Percentiles rank a stretch among this genome's conserved stretches.
Evolutionary conservation across 2,329 filamentous ascomycete genomes (phyloP).

Genomic region (Penicillium psychrosexuale): DNA sequence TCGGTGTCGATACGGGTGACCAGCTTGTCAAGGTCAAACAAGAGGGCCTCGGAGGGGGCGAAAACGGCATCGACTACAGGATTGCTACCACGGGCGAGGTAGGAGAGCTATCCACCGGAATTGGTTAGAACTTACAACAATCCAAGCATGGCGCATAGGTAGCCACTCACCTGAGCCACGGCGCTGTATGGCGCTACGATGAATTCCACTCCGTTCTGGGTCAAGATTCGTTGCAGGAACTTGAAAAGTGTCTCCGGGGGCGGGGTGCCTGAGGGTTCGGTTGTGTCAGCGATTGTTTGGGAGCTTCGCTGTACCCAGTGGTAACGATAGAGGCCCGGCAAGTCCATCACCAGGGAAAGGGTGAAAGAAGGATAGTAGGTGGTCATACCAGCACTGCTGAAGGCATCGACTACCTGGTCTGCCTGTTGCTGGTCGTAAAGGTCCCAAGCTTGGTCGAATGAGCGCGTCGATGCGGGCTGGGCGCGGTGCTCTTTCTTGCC

Average conservation of each 20-base stretch:
- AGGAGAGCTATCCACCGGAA: slow-evolving; percentile 56
- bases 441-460: slow-evolving; percentile 78
- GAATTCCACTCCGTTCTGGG: slow-evolving; percentile 67
- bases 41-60: slow-evolving; percentile 77
- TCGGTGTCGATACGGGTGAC: slow-evolving; percentile 60
- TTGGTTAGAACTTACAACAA: slow-evolving; percentile 1
- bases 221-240: slow-evolving; percentile 71
- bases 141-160: not conserved
- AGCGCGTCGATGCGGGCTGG: slow-evolving; percentile 61
- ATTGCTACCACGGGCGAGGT: slow-evolving; percentile 68
- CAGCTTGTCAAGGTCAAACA: slow-evolving; percentile 77
- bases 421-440: slow-evolving; percentile 80
- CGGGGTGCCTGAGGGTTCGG: slow-evolving; percentile 58
- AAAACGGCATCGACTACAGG: slow-evolving; percentile 72
- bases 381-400: slow-evolving; percentile 71
- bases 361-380: not conserved
- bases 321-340: not conserved
- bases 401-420: slow-evolving; percentile 76
- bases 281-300: slow-evolving; percentile 27
- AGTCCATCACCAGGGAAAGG: slow-evolving; percentile 4
- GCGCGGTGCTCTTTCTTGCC: slow-evolving; percentile 68
- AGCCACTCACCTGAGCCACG: slow-evolving; percentile 67
- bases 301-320: slow-evolving; percentile 1
- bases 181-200: slow-evolving; percentile 84
- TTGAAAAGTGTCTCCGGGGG: slow-evolving; percentile 70